These are phyloP conservation scores for Saksenaea vasiformis DNA, from an alignment of 371 early-diverging fungal genomes.

Conservation along the genomic window DNA sequence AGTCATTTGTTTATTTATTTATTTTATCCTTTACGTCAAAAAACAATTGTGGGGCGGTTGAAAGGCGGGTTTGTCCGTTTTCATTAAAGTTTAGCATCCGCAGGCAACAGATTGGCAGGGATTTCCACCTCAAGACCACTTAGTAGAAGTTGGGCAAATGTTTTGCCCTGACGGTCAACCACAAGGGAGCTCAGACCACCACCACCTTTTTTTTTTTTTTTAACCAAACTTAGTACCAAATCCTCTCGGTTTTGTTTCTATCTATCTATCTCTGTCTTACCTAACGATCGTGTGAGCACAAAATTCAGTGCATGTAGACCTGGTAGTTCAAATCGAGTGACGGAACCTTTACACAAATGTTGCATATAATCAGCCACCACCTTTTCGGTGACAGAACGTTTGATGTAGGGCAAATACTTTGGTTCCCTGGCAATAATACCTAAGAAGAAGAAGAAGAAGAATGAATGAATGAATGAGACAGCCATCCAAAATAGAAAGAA, in stretches of 20 bases:
- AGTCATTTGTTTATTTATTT: background rate
- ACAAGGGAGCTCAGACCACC: constrained; percentile 71
- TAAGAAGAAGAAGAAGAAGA: constrained; percentile 7
- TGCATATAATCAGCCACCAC: constrained; percentile 63
- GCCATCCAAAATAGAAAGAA: constrained; percentile 2
- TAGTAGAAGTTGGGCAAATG: constrained; percentile 70
- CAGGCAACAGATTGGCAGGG: constrained; percentile 50
- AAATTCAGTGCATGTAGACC: constrained; percentile 71
- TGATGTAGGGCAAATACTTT: constrained; percentile 55
- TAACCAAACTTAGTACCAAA: too few relatives aligned
- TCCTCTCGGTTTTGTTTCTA: too few relatives aligned
- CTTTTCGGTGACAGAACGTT: constrained; percentile 38
- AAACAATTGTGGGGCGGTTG: background rate
- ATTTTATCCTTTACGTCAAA: background rate
- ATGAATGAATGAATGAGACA: too few relatives aligned
- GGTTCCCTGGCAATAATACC: constrained; percentile 68
- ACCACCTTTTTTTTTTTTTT: constrained; percentile 56
- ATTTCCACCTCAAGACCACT: constrained; percentile 58
- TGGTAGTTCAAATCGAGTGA: constrained; percentile 68
- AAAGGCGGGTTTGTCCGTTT: too few relatives aligned
- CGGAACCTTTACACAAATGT: constrained; percentile 65
- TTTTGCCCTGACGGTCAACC: constrained; percentile 77
- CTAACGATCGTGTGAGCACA: constrained; percentile 67
- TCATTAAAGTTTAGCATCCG: constrained; percentile 46
- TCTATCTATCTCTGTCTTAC: too few relatives aligned